Evolutionary conservation across 345 rosid species (phyloP).

Genomic region (Eucalyptus dawsonii): DNA sequence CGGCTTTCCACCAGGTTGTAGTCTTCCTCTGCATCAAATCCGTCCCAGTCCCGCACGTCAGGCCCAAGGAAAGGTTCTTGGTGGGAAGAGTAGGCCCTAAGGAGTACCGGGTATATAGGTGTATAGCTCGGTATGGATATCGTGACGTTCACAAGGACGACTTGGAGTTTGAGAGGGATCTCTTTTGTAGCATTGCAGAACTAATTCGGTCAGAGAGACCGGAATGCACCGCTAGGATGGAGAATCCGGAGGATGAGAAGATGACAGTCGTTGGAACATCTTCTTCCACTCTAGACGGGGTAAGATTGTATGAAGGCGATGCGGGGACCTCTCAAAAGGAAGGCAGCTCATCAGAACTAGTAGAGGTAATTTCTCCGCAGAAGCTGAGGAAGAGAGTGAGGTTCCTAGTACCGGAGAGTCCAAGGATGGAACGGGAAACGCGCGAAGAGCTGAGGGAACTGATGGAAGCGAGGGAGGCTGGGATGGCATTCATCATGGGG

Average conservation of each 20-base stretch:
- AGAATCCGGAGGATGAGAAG: constrained; percentile 23
- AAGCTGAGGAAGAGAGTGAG: constrained; percentile 52
- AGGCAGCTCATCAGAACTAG: constrained; percentile 1
- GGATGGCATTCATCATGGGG: constrained; percentile 86
- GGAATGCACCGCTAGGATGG: constrained; percentile 3
- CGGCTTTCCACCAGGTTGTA: constrained; percentile 91
- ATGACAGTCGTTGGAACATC: constrained; percentile 74
- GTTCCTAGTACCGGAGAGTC: constrained; percentile 64
- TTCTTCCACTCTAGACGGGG: constrained; percentile 42
- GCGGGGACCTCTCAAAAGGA: constrained; percentile 1
- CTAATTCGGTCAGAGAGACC: constrained; percentile 49
- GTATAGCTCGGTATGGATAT: constrained; percentile 92
- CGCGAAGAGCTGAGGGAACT: constrained; percentile 68
- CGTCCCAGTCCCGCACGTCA: constrained; percentile 89
- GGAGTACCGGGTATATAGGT: constrained; percentile 72
- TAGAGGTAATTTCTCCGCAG: constrained; percentile 6
- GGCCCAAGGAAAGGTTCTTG: constrained; percentile 80
- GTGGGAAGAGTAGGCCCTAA: constrained; percentile 85
- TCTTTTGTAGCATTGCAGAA: constrained; percentile 76
- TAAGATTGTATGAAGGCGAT: constrained; percentile 35
- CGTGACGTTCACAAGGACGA: constrained; percentile 85
- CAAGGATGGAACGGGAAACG: constrained; percentile 16
- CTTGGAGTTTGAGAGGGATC: constrained; percentile 76
- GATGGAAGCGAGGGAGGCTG: constrained; percentile 85
- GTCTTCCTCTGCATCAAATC: constrained; percentile 93